Evolutionary conservation across 2,329 filamentous ascomycete genomes (phyloP).

Genomic region (Blastomyces gilchristii): DNA sequence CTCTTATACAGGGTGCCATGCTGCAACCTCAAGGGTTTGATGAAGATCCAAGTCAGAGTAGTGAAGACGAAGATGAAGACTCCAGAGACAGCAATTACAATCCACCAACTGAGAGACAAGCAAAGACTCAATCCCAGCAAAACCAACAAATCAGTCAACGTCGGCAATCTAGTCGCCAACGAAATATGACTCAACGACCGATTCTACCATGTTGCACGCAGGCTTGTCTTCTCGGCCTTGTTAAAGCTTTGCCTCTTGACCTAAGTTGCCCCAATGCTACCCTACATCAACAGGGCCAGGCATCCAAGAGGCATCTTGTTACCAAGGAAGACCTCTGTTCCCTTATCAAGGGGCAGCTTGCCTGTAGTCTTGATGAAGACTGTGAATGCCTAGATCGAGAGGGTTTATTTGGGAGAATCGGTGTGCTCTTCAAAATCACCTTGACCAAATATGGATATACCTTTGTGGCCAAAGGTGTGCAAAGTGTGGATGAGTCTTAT

Average conservation of each 20-base stretch:
- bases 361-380: constrained; percentile 1
- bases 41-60: constrained; percentile 5
- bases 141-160: background rate
- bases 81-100: background rate
- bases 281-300: constrained; percentile 14
- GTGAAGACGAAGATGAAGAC: background rate
- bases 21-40: background rate
- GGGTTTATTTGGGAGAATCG: constrained; percentile 4
- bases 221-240: constrained; percentile 19
- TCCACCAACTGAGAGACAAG: background rate
- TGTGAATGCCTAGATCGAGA: background rate
- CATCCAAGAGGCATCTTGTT: constrained; percentile 13
- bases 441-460: constrained; percentile 6
- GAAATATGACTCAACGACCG: background rate
- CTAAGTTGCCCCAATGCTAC: constrained; percentile 18
- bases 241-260: constrained; percentile 15
- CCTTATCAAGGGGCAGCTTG: background rate
- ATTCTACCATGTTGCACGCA: constrained; percentile 21
- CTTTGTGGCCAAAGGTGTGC: constrained; percentile 8
- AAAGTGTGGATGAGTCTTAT: background rate
- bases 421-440: constrained; percentile 7
- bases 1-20: background rate
- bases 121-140: background rate
- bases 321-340: background rate
- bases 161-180: background rate